Evolutionary conservation across 2,329 filamentous ascomycete species (phyloP).

Genomic region (Intubia oerlemansii): DNA sequence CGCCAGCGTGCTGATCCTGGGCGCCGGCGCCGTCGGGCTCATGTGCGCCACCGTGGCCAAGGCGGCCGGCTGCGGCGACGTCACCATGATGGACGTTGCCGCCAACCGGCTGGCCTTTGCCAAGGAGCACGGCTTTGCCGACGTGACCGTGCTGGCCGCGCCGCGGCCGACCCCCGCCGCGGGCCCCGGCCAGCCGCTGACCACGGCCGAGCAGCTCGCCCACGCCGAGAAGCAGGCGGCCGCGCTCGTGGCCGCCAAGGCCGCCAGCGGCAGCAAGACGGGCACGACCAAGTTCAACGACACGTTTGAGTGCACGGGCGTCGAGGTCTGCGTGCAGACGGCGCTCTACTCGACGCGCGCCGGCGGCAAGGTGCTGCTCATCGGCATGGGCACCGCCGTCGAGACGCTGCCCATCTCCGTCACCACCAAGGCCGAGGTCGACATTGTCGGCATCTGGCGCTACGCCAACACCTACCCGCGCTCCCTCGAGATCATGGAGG

Average conservation of each 20-base stretch:
- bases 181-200: no score
- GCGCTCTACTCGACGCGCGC: no score
- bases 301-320: no score
- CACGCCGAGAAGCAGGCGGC: conserved; percentile 26
- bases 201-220: conserved; percentile 6
- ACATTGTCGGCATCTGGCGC: conserved; percentile 48
- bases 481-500: conserved; percentile 24
- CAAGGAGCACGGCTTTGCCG: conserved; percentile 30
- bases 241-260: no score
- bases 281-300: no score
- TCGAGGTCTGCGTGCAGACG: conserved; percentile 52
- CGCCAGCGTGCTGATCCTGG: conserved; percentile 30
- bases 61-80: conserved; percentile 19
- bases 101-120: conserved; percentile 35
- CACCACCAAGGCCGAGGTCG: conserved; percentile 45
- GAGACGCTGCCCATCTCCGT: conserved; percentile 48
- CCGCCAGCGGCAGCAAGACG: no score
- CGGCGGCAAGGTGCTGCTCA: conserved; percentile 46
- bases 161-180: no score
- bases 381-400: conserved; percentile 51
- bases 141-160: conserved; percentile 25
- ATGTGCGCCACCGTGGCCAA: conserved; percentile 37
- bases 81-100: conserved; percentile 33
- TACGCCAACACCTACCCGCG: conserved; percentile 51
- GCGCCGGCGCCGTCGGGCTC: conserved; percentile 38